Base-by-base conservation (phyloP, 148 eudicot species). In the Cornus suecica region DNA sequence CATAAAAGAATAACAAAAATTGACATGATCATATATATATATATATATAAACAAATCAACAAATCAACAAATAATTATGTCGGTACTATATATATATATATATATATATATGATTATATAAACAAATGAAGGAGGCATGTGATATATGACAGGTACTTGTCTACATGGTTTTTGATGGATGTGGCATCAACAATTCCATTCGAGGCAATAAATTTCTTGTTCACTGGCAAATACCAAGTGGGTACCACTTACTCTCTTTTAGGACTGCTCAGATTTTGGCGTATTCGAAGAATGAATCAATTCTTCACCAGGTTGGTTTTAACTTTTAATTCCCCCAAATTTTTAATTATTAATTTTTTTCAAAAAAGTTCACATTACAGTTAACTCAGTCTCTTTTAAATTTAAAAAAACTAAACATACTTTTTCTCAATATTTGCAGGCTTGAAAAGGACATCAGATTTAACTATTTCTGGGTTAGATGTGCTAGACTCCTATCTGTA, bases 391-490 rank as follows among this genome's bases (percentile, higher is more conserved):
- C 22, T 52, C 58, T 14, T 52, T 52, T 52, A 1, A 15, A 3
- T 2, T 20, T 52, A 13, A 51, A 10, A 51, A 10, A 45, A 45
- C 1, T 45, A 1, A 0, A 48, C 54, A 0, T 18, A 48, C 20
- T 31, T 14, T 18, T 18, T 32, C 41, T 30, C 34, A 34, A 25
- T 8, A 37, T 22, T 82, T 80, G 82, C 80, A 94, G 98, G 91
- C 92, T 94, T 72, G 98, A 94, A 79, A 94, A 94, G 76, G 98
- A 94, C 77, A 94, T 94, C 70, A 82, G 98, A 74, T 91, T 90
- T 78, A 90, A 80, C 90, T 94, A 94, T 76, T 94, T 94, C 76
- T 91, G 92, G 94, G 84, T 90, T 29, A 83, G 98, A 70, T 90
- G 98, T 82, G 86, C 91, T 11, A 84, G 96, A 70, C 92, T 94